Conservation (phyloP, 2,329 filamentous ascomycete genomes). For the Fusarium nisikadoi region DNA sequence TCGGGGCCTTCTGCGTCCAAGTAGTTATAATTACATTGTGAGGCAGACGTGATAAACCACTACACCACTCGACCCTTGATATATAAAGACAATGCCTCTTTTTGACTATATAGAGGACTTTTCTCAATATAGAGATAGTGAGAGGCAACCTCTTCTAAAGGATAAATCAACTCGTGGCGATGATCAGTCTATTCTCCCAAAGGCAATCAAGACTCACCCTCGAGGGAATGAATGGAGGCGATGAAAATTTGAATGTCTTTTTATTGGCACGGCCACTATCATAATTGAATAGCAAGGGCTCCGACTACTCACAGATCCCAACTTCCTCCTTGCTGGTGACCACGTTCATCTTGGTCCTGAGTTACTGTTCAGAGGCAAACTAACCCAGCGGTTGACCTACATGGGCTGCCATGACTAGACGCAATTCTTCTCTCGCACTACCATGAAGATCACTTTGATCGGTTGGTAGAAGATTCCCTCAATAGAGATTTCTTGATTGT, state of each 20-base stretch:
- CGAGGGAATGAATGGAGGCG: constrained; percentile 11
- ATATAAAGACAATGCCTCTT: too few species aligned
- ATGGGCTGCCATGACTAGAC: constrained; percentile 69
- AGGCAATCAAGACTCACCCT: constrained; percentile 29
- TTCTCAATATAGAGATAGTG: too few species aligned
- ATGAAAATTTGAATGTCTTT: constrained; percentile 54
- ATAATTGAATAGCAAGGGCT: constrained; percentile 64
- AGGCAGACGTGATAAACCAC: constrained; percentile 11
- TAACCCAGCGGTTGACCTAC: constrained; percentile 69
- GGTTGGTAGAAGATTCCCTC: constrained; percentile 51
- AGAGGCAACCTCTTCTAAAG: constrained; percentile 23
- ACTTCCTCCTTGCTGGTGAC: constrained; percentile 73
- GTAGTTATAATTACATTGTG: neutral
- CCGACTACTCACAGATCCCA: constrained; percentile 68
- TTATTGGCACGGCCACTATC: constrained; percentile 67
- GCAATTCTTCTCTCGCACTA: constrained; percentile 71
- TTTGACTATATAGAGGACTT: too few species aligned
- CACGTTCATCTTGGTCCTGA: constrained; percentile 73
- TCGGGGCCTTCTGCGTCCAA: neutral
- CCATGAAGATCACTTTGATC: constrained; percentile 63
- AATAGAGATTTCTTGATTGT: constrained; percentile 68
- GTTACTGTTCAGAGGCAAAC: constrained; percentile 65
- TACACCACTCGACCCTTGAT: constrained; percentile 3
- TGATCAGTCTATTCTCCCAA: constrained; percentile 12
- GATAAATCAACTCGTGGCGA: constrained; percentile 5